Conservation (phyloP, 805 yeast genomes). For the Wickerhamomyces sydowiorum region DNA sequence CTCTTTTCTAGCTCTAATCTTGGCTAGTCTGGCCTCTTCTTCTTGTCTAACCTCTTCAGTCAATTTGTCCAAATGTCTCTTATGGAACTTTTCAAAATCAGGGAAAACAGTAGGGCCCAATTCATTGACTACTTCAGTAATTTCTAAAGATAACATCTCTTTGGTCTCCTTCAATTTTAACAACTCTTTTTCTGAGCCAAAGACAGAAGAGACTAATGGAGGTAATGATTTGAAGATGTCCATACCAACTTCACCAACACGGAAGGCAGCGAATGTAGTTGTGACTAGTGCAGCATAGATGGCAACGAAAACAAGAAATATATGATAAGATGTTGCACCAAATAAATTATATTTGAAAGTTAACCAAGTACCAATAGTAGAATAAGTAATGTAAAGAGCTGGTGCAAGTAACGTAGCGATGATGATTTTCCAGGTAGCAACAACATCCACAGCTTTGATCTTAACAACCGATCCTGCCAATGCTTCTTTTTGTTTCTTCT, state of each 20-base stretch:
- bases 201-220: slow-evolving; percentile 50
- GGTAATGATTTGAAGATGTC: slow-evolving; percentile 76
- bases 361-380: slow-evolving; percentile 37
- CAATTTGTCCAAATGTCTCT: slow-evolving; percentile 11
- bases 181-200: slow-evolving; percentile 36
- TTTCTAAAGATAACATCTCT: slow-evolving; percentile 54
- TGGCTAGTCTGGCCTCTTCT: slow-evolving; percentile 16
- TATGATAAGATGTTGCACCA: slow-evolving; percentile 11
- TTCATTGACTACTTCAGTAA: slow-evolving; percentile 74
- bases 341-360: slow-evolving; percentile 26
- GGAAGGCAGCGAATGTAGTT: slow-evolving; percentile 82
- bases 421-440: slow-evolving; percentile 93
- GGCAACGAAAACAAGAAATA: slow-evolving; percentile 31
- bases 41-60: background rate
- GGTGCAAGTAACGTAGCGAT: slow-evolving; percentile 86
- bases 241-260: slow-evolving; percentile 87
- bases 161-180: slow-evolving; percentile 54
- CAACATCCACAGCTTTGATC: slow-evolving; percentile 81
- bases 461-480: slow-evolving; percentile 89
- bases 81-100: slow-evolving; percentile 52
- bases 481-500: slow-evolving; percentile 68
- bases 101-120: slow-evolving; percentile 87
- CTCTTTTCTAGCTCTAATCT: slow-evolving; percentile 32
- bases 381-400: slow-evolving; percentile 70
- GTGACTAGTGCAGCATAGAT: slow-evolving; percentile 54